Evolutionary conservation across 108 stramenopile species (phyloP), one percentile per base, ranked within the genome.

Genomic region (Fragilaria radians): DNA sequence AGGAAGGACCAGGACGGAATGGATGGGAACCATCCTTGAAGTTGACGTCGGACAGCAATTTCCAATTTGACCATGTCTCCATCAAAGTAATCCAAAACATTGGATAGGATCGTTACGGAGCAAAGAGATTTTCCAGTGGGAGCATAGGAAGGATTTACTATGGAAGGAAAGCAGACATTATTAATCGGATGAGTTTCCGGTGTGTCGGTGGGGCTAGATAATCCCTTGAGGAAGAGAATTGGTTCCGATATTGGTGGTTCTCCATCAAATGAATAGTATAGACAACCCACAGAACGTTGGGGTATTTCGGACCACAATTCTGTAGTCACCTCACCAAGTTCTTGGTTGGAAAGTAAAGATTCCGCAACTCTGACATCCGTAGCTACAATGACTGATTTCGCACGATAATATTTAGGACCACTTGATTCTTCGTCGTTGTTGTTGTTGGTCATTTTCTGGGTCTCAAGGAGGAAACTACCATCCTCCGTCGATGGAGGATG

Each of bases 111-210:
- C 5, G 86, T 78, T 2, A 90, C 87, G 45, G 83, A 78, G 61
- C 86, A 88, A 21, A 94, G 63, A 47, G 70, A 75, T 30, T 68
- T 73, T 32, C 87, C 86, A 4, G 61, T 57, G 5, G 88, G 88
- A 49, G 88, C 86, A 32, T 90, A 90, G 1, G 66, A 74, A 1
- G 54, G 66, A 45, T 78, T 82, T 5, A 94, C 88, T 7, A 82
- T 71, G 2, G 88, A 88, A 7, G 88, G 92, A 50, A 94, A 94
- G 64, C 92, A 89, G 53, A 88, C 63, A 58, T 88, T 93, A 74
- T 93, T 93, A 52, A 87, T 79, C 21, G 87, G 88, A 51, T 52
- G 61, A 11, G 68, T 62, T 31, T 46, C 70, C n/a, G 65, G 61
- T 22, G 71, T 71, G 17, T 72, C 74, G 25, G 61, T 48, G 21